Percentiles rank a stretch among this genome's conserved stretches.
Evolutionary conservation across 345 rosid species (phyloP).

Genomic region (Eucalyptus marginata): DNA sequence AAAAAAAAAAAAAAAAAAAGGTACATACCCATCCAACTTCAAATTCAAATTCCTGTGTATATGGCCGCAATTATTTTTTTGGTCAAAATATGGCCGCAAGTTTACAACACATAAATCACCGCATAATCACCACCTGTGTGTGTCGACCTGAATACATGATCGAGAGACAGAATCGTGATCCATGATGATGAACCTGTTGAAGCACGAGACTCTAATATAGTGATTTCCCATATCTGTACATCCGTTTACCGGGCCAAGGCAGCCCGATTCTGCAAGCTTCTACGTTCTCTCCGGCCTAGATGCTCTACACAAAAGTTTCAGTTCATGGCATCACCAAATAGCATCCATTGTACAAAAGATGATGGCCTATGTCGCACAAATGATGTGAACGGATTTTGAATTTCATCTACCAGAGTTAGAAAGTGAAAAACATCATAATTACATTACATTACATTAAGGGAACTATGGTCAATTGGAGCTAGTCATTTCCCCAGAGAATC

Average conservation of each 20-base stretch:
- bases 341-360: not conserved
- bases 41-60: not conserved
- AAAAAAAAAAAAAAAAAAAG: too few relatives aligned
- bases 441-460: not conserved
- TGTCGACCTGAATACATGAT: not conserved
- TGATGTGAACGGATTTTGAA: not conserved
- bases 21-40: not conserved
- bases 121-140: not conserved
- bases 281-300: not conserved
- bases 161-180: not conserved
- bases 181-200: not conserved
- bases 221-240: not conserved
- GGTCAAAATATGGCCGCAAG: not conserved
- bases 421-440: not conserved
- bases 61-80: not conserved
- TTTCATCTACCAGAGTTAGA: not conserved
- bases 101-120: not conserved
- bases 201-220: not conserved
- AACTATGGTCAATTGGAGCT: not conserved
- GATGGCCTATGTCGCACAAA: not conserved
- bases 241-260: not conserved
- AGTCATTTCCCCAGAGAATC: not conserved
- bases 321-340: not conserved
- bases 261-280: not conserved
- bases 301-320: not conserved